Conservation (phyloP, 2,329 filamentous ascomycete genomes). For the Aureobasidium pullulans region DNA sequence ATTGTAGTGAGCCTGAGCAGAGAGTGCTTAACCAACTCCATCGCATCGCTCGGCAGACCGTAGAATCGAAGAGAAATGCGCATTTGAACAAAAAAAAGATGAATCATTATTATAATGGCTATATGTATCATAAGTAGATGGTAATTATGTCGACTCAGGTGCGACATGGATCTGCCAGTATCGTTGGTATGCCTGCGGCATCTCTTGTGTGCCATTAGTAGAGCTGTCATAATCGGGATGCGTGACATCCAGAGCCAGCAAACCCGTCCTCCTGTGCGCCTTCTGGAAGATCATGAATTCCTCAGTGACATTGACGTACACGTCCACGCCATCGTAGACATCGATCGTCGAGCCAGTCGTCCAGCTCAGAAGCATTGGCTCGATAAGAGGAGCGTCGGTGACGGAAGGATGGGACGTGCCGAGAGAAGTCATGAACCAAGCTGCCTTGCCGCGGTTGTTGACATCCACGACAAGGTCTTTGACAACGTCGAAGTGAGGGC, state of each 20-base stretch:
- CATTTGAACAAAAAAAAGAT: too few relatives aligned
- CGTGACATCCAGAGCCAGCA: slow-evolving; percentile 45
- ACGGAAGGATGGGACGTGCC: slow-evolving; percentile 50
- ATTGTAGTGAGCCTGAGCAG: too few relatives aligned
- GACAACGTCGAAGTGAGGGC: slow-evolving; percentile 58
- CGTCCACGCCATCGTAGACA: slow-evolving; percentile 47
- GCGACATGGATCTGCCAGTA: slow-evolving; percentile 39
- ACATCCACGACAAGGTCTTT: slow-evolving; percentile 46
- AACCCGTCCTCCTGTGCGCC: slow-evolving; percentile 35
- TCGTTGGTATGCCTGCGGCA: slow-evolving; percentile 23
- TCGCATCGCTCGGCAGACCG: too few relatives aligned
- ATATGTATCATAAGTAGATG: neutral
- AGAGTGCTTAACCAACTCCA: too few relatives aligned
- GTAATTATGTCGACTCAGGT: slow-evolving; percentile 18
- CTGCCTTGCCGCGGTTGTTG: slow-evolving; percentile 31
- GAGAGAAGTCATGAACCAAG: slow-evolving; percentile 37
- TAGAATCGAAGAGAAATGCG: too few relatives aligned
- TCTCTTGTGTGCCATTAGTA: slow-evolving; percentile 10
- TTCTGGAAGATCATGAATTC: slow-evolving; percentile 49
- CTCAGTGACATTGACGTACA: slow-evolving; percentile 54
- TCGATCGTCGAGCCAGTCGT: slow-evolving; percentile 56
- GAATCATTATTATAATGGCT: too few relatives aligned
- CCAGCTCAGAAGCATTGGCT: slow-evolving; percentile 53
- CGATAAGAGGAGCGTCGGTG: slow-evolving; percentile 59
- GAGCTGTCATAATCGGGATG: slow-evolving; percentile 28